phyloP scores from a whole-genome alignment of 2,329 filamentous ascomycete genomes.

The Colletotrichum theobromicola region DNA sequence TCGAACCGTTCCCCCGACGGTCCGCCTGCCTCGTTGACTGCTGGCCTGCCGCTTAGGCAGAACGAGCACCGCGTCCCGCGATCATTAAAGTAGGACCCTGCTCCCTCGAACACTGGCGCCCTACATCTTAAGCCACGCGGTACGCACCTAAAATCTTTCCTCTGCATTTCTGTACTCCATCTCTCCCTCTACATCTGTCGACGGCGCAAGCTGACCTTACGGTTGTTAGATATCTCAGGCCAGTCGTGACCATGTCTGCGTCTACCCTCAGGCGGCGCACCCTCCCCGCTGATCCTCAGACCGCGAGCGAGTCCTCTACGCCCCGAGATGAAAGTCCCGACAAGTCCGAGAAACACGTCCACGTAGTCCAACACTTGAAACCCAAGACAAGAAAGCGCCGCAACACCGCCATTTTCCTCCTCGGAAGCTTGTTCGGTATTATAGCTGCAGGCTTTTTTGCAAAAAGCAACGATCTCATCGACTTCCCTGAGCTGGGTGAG shows the following conservation, averaged over 20 bases:
- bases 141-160: not conserved
- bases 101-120: not conserved
- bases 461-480: constrained; percentile 86
- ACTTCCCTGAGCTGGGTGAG: constrained; percentile 72
- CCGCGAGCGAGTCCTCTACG: constrained; percentile 22
- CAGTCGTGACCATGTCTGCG: constrained; percentile 6
- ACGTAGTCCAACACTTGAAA: constrained; percentile 42
- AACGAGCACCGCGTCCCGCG: not conserved
- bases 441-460: constrained; percentile 91
- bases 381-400: constrained; percentile 71
- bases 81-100: not conserved
- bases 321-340: constrained; percentile 38
- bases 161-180: not conserved
- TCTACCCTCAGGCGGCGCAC: constrained; percentile 22
- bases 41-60: not conserved
- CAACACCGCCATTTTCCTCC: constrained; percentile 81
- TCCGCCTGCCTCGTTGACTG: not conserved
- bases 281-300: constrained; percentile 28
- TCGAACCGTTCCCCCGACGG: not conserved
- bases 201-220: not conserved
- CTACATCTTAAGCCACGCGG: not conserved
- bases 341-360: constrained; percentile 40
- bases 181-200: not conserved
- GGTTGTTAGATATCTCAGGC: not conserved
- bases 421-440: constrained; percentile 90